A percentile compares a stretch with the other conserved stretches of the same genome.
Conservation (phyloP, 345 rosid species). For the Lumnitzera littorea region DNA sequence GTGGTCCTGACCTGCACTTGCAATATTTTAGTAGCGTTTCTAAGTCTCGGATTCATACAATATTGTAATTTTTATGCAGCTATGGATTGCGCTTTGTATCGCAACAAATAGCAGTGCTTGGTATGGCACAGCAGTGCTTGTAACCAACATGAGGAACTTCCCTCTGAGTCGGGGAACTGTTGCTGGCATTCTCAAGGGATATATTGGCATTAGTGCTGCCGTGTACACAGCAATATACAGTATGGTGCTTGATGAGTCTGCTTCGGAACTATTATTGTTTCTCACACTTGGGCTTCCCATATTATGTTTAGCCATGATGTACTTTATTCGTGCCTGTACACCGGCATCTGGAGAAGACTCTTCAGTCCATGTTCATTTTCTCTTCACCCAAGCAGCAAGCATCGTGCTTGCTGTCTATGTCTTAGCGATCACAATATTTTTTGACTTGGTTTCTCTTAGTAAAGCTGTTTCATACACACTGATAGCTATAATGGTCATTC, state of each 20-base stretch:
- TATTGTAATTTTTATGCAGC: conserved; percentile 32
- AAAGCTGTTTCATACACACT: conserved; percentile 35
- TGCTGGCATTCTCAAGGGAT: conserved; percentile 83
- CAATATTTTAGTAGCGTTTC: neutral
- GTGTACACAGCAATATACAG: conserved; percentile 70
- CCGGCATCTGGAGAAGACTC: conserved; percentile 90
- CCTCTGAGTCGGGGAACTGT: conserved; percentile 78
- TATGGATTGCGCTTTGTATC: conserved; percentile 64
- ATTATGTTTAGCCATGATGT: conserved; percentile 58
- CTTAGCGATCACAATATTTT: conserved; percentile 40
- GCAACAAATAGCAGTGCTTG: conserved; percentile 81
- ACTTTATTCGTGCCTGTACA: conserved; percentile 67
- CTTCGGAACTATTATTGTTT: conserved; percentile 53
- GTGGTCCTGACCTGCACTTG: neutral
- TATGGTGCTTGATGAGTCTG: conserved; percentile 45
- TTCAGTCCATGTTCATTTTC: conserved; percentile 64
- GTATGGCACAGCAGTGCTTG: conserved; percentile 82
- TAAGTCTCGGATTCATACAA: neutral
- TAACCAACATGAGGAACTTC: conserved; percentile 92
- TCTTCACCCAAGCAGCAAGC: conserved; percentile 59
- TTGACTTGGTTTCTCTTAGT: conserved; percentile 34
- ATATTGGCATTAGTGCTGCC: conserved; percentile 72
- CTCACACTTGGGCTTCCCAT: conserved; percentile 73
- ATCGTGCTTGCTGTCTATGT: conserved; percentile 66
- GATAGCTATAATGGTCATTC: conserved; percentile 48